These are phyloP conservation scores for Aspergillus fischeri DNA, from an alignment of 2,329 filamentous ascomycete genomes.

Conservation along the genomic window DNA sequence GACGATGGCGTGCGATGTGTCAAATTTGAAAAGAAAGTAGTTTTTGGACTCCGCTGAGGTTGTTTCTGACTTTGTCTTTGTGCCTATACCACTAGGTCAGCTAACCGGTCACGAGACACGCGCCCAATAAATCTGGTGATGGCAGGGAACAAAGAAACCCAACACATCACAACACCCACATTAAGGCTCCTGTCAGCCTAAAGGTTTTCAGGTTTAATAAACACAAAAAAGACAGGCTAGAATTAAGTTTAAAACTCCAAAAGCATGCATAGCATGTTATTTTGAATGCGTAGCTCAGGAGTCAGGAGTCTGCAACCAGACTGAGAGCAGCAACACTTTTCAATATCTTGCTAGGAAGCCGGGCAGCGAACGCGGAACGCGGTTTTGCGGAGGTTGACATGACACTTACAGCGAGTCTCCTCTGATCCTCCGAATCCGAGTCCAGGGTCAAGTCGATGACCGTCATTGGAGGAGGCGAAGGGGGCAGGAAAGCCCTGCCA, in stretches of 20 bases:
- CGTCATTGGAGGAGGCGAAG: constrained; percentile 7
- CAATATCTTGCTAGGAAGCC: not conserved
- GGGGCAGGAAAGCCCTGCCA: not conserved
- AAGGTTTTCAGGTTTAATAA: not conserved
- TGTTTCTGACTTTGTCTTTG: not conserved
- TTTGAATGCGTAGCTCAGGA: too few species aligned
- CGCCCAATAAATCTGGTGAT: not conserved
- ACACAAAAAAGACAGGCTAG: not conserved
- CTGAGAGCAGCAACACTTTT: not conserved
- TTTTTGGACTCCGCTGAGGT: not conserved
- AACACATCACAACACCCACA: not conserved
- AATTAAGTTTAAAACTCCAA: not conserved
- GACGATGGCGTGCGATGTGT: constrained; percentile 15
- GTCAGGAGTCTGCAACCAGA: not conserved
- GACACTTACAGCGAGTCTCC: not conserved
- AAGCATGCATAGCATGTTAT: not conserved
- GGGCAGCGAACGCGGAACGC: not conserved
- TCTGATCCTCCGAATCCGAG: constrained; percentile 20
- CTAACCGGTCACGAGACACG: constrained; percentile 6
- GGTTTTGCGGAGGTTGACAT: not conserved
- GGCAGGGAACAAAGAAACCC: not conserved
- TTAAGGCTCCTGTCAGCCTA: not conserved
- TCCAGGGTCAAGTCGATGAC: constrained; percentile 25
- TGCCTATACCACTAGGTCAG: not conserved
- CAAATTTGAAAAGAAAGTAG: constrained; percentile 5